phyloP scores from a whole-genome alignment of 495 filamentous ascomycete species.

The Xylaria curta region DNA sequence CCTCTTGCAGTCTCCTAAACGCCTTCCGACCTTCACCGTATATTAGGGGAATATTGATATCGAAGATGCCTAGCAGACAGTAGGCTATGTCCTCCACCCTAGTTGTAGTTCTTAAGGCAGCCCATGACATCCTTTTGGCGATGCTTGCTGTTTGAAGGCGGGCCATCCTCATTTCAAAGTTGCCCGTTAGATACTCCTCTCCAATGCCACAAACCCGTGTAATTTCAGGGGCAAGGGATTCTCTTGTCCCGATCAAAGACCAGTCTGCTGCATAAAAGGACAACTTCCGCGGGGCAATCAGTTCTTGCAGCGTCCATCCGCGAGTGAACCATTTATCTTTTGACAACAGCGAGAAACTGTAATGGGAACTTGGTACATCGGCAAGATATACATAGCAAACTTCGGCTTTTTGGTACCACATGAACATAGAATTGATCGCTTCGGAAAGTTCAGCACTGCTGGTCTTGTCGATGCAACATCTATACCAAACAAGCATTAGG shows the following conservation, averaged over 20 bases:
- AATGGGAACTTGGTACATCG: background rate
- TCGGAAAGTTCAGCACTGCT: background rate
- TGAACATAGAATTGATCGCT: too few relatives aligned
- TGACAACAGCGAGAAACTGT: background rate
- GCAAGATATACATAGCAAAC: conserved; percentile 3
- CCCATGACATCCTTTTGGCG: background rate
- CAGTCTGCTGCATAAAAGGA: background rate
- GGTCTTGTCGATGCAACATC: background rate
- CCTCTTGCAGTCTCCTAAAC: background rate
- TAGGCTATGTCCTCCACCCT: background rate
- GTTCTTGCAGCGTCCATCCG: background rate
- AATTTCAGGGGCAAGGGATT: background rate
- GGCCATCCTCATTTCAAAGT: background rate
- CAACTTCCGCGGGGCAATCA: background rate
- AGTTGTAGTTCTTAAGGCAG: background rate
- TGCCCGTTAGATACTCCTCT: background rate
- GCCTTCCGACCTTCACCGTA: background rate
- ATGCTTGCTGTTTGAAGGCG: background rate
- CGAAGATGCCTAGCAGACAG: background rate
- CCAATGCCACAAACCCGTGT: background rate
- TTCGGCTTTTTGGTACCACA: background rate
- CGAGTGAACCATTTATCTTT: background rate
- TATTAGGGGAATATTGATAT: background rate
- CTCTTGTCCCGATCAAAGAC: background rate
- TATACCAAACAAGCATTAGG: background rate